A percentile compares a stretch with the other conserved stretches of the same genome.
These are phyloP conservation scores for Tubosaeta brunneosetosa DNA, from an alignment of 768 basidiomycete genomes.

Conservation along the genomic window DNA sequence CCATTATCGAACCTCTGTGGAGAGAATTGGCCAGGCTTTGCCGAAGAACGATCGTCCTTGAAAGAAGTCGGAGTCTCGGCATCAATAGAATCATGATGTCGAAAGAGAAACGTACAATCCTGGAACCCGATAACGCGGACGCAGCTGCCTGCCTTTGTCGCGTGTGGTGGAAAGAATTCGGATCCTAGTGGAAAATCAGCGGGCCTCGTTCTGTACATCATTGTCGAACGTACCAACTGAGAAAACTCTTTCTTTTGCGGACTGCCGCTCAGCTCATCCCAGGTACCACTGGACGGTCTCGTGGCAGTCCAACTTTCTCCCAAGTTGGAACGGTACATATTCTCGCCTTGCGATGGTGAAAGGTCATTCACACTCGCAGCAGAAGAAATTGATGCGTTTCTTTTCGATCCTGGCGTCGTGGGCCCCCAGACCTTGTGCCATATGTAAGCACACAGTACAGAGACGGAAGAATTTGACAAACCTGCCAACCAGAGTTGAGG, in stretches of 20 bases:
- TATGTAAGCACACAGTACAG: conserved; percentile 8
- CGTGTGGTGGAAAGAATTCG: conserved; percentile 38
- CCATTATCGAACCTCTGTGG: conserved; percentile 50
- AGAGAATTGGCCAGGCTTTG: conserved; percentile 48
- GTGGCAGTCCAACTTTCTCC: conserved; percentile 50
- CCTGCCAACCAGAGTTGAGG: conserved; percentile 67
- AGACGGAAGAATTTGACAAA: conserved; percentile 27
- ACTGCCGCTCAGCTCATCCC: conserved; percentile 53
- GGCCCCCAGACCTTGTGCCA: conserved; percentile 54
- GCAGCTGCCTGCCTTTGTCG: conserved; percentile 43
- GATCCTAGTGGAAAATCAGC: conserved; percentile 35
- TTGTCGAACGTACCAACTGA: conserved; percentile 40
- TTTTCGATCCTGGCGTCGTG: conserved; percentile 43
- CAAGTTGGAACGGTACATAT: conserved; percentile 42
- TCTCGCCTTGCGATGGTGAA: conserved; percentile 41
- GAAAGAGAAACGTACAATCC: conserved; percentile 33
- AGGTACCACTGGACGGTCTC: conserved; percentile 49
- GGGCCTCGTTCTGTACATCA: conserved; percentile 1
- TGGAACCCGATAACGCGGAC: conserved; percentile 35
- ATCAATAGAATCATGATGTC: conserved; percentile 12
- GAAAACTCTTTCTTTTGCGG: conserved; percentile 49
- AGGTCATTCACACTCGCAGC: conserved; percentile 49
- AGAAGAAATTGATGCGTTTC: conserved; percentile 62
- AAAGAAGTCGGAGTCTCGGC: conserved; percentile 14
- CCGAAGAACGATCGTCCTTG: conserved; percentile 45